Evolutionary conservation across 352 stramenopile genomes (phyloP).

Genomic region (Phytopythium ostracodes): DNA sequence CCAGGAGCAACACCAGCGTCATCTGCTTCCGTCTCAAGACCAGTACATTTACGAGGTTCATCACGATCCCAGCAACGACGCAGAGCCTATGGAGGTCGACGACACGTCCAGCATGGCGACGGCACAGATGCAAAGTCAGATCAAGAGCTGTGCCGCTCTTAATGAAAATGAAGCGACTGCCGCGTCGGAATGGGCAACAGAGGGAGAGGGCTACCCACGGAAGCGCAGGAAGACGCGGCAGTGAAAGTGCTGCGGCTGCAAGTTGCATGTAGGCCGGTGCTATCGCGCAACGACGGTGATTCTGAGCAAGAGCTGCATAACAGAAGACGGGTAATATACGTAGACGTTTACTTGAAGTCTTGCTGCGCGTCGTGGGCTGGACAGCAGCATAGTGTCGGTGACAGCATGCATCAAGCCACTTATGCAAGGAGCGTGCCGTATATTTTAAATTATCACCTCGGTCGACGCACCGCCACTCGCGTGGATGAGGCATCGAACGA

Average conservation of each 20-base stretch:
- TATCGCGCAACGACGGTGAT: too few relatives aligned
- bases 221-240: constrained; percentile 6
- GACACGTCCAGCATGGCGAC: neutral
- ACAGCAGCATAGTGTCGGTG: too few relatives aligned
- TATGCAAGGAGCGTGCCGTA: too few relatives aligned
- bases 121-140: neutral
- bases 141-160: neutral
- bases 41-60: neutral
- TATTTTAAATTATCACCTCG: too few relatives aligned
- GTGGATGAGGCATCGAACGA: too few relatives aligned
- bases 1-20: neutral
- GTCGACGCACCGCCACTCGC: too few relatives aligned
- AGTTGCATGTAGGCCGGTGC: too few relatives aligned
- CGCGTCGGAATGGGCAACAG: neutral
- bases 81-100: neutral
- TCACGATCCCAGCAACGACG: neutral
- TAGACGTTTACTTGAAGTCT: too few relatives aligned
- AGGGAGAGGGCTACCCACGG: neutral
- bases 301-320: neutral
- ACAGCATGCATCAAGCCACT: too few relatives aligned
- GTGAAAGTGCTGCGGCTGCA: too few relatives aligned
- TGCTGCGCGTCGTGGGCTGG: too few relatives aligned
- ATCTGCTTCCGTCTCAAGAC: neutral
- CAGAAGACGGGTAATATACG: too few relatives aligned
- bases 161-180: neutral